Conservation (phyloP, 1,139 yeast genomes). For the Taphrina deformans region DNA sequence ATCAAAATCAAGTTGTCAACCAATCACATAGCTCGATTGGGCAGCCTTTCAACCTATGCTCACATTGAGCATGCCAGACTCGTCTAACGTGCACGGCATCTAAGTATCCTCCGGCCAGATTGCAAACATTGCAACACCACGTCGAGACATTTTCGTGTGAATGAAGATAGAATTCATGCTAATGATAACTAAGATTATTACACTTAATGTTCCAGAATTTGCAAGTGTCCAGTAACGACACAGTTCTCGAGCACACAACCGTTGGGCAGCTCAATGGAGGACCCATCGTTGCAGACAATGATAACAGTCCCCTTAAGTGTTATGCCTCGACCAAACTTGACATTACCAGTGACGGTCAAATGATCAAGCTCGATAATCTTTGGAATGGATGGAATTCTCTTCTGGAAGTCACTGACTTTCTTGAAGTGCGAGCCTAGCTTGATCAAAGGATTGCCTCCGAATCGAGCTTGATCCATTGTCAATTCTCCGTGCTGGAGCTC, state of each 20-base stretch:
- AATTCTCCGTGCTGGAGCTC: constrained; percentile 88
- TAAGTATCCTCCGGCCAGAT: no score
- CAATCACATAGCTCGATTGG: no score
- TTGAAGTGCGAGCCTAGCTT: constrained; percentile 95
- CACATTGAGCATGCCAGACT: no score
- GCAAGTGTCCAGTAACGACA: constrained; percentile 94
- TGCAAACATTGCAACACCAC: no score
- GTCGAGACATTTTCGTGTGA: no score
- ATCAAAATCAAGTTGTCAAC: no score
- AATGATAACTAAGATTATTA: neutral
- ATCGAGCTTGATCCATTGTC: constrained; percentile 78
- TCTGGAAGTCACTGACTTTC: constrained; percentile 87
- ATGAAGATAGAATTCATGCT: neutral
- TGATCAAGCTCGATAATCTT: constrained; percentile 94
- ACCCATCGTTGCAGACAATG: constrained; percentile 96
- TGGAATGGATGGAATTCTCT: constrained; percentile 93
- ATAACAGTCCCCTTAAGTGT: constrained; percentile 95
- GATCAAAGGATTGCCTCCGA: constrained; percentile 90
- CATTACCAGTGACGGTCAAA: constrained; percentile 96
- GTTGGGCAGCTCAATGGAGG: constrained; percentile 93
- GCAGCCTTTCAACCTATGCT: no score
- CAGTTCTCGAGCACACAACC: constrained; percentile 93
- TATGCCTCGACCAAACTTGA: constrained; percentile 83
- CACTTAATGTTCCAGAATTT: constrained; percentile 82
- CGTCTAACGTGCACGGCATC: neutral